Percentiles rank a stretch among this genome's conserved stretches.
These are phyloP conservation scores for Ceratopteris richardii DNA, from an alignment of 75 land plant genomes.

Conservation along the genomic window DNA sequence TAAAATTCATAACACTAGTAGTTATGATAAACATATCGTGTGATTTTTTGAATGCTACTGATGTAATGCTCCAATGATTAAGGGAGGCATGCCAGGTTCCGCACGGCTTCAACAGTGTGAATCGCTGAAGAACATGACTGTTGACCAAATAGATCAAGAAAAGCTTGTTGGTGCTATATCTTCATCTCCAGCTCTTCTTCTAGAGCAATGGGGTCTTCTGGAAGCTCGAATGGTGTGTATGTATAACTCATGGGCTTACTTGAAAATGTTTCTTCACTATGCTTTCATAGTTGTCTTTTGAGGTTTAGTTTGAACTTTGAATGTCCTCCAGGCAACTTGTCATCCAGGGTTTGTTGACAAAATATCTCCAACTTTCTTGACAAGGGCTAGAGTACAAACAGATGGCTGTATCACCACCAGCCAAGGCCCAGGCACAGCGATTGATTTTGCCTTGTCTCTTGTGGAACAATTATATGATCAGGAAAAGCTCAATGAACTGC, in stretches of 20 bases:
- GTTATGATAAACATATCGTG: too few species aligned
- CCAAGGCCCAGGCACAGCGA: constrained; percentile 83
- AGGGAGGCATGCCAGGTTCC: constrained; percentile 79
- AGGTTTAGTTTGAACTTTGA: constrained; percentile 7
- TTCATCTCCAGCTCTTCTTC: constrained; percentile 61
- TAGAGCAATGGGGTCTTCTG: constrained; percentile 55
- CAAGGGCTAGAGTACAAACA: constrained; percentile 55
- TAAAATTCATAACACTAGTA: too few species aligned
- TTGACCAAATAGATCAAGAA: constrained; percentile 45
- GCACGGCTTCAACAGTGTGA: constrained; percentile 32
- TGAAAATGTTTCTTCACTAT: neutral
- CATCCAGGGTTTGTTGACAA: constrained; percentile 73
- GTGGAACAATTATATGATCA: constrained; percentile 75
- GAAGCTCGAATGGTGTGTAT: constrained; percentile 46
- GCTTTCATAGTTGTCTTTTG: neutral
- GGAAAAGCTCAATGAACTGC: constrained; percentile 65
- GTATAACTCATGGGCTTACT: neutral
- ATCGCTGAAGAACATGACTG: constrained; percentile 32
- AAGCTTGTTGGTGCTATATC: constrained; percentile 54
- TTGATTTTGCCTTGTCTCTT: constrained; percentile 73
- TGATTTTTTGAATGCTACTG: too few species aligned
- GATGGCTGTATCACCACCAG: constrained; percentile 79
- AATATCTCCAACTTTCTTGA: constrained; percentile 37
- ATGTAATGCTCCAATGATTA: too few species aligned
- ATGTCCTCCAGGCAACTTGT: constrained; percentile 67